These are phyloP conservation scores for Kickxella alabastrina DNA, from an alignment of 192 early-diverging fungal species.

Conservation along the genomic window DNA sequence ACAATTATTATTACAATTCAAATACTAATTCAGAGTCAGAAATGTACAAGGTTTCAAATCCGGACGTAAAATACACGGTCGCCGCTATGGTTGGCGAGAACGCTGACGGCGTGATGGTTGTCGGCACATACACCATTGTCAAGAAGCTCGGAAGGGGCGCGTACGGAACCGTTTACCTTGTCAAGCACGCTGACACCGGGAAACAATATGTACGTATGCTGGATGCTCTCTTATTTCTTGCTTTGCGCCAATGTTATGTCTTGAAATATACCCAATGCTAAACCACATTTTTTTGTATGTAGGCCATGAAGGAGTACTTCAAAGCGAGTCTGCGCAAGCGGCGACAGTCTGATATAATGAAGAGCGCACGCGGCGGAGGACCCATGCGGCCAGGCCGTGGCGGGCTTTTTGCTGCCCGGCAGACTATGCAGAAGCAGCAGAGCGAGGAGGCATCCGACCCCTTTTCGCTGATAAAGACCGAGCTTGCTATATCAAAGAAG, in stretches of 20 bases:
- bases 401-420: slow-evolving; percentile 36
- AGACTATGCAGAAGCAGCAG: slow-evolving; percentile 21
- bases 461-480: slow-evolving; percentile 78
- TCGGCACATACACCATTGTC: slow-evolving; percentile 82
- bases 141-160: slow-evolving; percentile 79
- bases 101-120: slow-evolving; percentile 62
- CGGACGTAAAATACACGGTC: slow-evolving; percentile 44
- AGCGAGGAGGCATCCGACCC: slow-evolving; percentile 58
- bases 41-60: slow-evolving; percentile 48
- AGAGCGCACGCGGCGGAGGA: slow-evolving; percentile 27
- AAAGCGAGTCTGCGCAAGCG: slow-evolving; percentile 78
- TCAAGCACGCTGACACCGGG: slow-evolving; percentile 54
- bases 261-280: no score
- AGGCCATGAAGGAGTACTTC: slow-evolving; percentile 94
- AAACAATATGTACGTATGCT: slow-evolving; percentile 54
- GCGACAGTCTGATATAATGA: slow-evolving; percentile 55
- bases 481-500: slow-evolving; percentile 94
- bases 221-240: no score
- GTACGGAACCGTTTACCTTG: slow-evolving; percentile 85
- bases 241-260: no score
- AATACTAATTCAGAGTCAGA: no score
- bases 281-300: background rate
- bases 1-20: background rate
- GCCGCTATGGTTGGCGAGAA: slow-evolving; percentile 68
- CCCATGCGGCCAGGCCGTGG: slow-evolving; percentile 56